Evolutionary conservation across 371 early-diverging fungal genomes (phyloP).

Genomic region (Dinochytrium kinnereticum): DNA sequence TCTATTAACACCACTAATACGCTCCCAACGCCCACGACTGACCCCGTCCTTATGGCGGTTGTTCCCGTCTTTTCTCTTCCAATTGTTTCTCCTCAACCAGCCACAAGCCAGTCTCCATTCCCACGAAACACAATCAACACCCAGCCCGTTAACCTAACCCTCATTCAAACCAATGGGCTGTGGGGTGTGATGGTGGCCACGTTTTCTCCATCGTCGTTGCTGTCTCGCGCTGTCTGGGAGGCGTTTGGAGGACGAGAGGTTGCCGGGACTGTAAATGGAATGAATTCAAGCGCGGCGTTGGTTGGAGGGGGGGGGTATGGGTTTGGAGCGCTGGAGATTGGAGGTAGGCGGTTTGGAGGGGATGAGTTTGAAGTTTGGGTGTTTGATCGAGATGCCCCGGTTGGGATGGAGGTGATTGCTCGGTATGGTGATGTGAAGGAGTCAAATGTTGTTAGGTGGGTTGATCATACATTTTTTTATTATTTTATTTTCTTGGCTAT

Average conservation of each 20-base stretch:
- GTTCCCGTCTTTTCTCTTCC: neutral
- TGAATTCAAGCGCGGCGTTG: no score
- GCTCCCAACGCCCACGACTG: neutral
- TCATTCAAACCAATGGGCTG: neutral
- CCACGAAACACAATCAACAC: neutral
- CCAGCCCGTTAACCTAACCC: neutral
- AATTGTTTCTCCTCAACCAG: no score
- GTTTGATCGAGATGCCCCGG: neutral
- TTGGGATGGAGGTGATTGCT: neutral
- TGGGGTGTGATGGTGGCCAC: neutral
- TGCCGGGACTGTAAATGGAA: no score
- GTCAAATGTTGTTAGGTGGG: no score
- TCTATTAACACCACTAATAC: neutral
- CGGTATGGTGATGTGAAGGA: neutral
- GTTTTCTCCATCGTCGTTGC: neutral
- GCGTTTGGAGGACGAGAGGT: no score
- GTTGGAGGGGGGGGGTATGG: no score
- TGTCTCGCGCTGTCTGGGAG: neutral
- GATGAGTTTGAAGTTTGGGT: neutral
- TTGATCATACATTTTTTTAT: no score
- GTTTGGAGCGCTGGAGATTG: no score
- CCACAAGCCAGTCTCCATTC: neutral
- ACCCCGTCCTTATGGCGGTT: neutral
- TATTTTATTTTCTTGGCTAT: no score
- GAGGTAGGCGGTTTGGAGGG: neutral